A percentile compares a stretch with the other conserved stretches of the same genome.
phyloP scores from a whole-genome alignment of 441 rosid genomes.

The Euphorbia schlechtendalii region DNA sequence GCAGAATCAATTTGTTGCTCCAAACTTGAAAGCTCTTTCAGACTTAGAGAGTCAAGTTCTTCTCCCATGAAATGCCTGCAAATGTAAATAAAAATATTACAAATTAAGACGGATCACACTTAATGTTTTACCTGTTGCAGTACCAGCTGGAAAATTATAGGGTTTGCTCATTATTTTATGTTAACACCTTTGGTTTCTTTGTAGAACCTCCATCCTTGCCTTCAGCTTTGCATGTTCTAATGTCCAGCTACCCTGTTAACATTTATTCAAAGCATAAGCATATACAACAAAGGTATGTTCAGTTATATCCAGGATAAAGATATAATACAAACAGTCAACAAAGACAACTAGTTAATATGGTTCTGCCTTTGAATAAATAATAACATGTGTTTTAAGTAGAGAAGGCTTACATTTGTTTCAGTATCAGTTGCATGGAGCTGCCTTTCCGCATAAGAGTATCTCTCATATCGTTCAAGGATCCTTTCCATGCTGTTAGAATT shows the following conservation, averaged over 20 bases:
- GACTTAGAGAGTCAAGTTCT: conserved; percentile 59
- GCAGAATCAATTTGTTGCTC: conserved; percentile 86
- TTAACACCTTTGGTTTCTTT: conserved; percentile 64
- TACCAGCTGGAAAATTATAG: not conserved
- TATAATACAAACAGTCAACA: too few species aligned
- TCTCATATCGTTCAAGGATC: conserved; percentile 83
- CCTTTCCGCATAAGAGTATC: conserved; percentile 65
- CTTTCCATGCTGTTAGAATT: conserved; percentile 92
- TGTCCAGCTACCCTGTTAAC: conserved; percentile 61
- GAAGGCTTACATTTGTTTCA: conserved; percentile 41
- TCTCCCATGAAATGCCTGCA: conserved; percentile 84
- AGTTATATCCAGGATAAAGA: not conserved
- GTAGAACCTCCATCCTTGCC: conserved; percentile 80
- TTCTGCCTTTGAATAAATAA: not conserved
- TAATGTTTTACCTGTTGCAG: not conserved
- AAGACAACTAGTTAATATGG: not conserved
- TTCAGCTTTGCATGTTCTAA: conserved; percentile 83
- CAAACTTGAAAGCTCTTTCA: conserved; percentile 78
- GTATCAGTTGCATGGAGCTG: conserved; percentile 46
- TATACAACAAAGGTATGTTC: not conserved
- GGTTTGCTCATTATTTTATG: not conserved
- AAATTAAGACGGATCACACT: not conserved
- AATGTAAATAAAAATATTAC: not conserved
- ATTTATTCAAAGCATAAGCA: not conserved
- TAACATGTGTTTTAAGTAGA: not conserved